Conservation (phyloP, 345 rosid species). For the Cardiospermum halicacabum region DNA sequence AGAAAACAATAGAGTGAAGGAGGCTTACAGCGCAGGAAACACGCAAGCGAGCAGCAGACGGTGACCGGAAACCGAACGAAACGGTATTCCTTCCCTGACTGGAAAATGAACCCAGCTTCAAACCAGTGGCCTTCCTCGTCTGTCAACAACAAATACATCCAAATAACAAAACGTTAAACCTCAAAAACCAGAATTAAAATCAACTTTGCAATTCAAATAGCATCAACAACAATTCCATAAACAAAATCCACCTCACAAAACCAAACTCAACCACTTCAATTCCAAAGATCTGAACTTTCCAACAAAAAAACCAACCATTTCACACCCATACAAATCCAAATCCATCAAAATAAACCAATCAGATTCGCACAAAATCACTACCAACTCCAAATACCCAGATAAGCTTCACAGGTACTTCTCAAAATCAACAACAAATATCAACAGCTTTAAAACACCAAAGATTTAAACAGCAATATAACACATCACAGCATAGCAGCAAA, state of each 20-base stretch:
- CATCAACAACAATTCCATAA: not conserved
- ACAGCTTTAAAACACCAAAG: too few species aligned
- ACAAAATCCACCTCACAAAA: not conserved
- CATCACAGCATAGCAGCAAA: not conserved
- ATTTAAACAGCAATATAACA: not conserved
- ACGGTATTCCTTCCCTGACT: conserved; percentile 34
- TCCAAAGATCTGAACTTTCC: not conserved
- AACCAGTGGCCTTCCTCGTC: conserved; percentile 29
- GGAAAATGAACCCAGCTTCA: conserved; percentile 24
- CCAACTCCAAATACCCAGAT: not conserved
- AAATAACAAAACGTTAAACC: not conserved
- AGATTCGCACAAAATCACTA: not conserved
- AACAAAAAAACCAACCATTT: not conserved
- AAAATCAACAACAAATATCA: too few species aligned
- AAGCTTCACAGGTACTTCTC: too few species aligned
- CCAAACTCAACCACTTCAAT: not conserved
- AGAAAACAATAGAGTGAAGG: not conserved
- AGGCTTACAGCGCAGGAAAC: conserved; percentile 56
- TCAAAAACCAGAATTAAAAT: too few species aligned
- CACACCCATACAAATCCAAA: not conserved
- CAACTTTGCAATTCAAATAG: not conserved
- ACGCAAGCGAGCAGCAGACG: conserved; percentile 38
- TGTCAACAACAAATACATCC: conserved; percentile 11
- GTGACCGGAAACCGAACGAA: conserved; percentile 27
- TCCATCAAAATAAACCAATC: not conserved